phyloP scores from a whole-genome alignment of 1,284 basidiomycete genomes.

The Hymenochaete sp. region DNA sequence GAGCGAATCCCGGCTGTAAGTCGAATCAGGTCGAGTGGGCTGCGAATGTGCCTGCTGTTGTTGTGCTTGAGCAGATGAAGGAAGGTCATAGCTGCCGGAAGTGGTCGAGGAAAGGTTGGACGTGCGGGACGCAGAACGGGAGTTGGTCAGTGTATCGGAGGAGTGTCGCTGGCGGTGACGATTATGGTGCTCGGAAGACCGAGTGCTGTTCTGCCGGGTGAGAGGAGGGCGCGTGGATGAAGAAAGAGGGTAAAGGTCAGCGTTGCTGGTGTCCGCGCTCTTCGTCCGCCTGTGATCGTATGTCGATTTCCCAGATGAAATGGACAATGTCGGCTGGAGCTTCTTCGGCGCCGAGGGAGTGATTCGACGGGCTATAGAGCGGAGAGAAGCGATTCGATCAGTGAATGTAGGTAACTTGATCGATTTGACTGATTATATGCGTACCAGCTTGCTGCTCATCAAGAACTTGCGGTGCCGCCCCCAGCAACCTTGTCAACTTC shows the following conservation, averaged over 20 bases:
- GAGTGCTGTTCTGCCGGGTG: too few relatives aligned
- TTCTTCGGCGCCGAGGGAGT: slow-evolving; percentile 1
- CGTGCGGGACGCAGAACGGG: neutral
- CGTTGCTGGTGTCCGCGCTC: neutral
- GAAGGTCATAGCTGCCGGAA: too few relatives aligned
- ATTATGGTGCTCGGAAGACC: too few relatives aligned
- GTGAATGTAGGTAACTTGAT: too few relatives aligned
- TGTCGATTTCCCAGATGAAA: slow-evolving; percentile 1
- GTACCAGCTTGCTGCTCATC: slow-evolving; percentile 6
- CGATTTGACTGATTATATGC: neutral
- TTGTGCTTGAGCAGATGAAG: too few relatives aligned
- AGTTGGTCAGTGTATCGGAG: neutral
- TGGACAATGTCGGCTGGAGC: slow-evolving; percentile 11
- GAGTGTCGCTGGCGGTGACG: neutral
- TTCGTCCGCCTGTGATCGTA: neutral
- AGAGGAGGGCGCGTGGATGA: slow-evolving; percentile 6
- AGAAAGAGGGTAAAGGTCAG: slow-evolving; percentile 13
- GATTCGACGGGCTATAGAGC: neutral
- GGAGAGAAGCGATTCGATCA: neutral
- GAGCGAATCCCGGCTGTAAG: slow-evolving; percentile 8
- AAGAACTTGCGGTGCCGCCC: slow-evolving; percentile 14
- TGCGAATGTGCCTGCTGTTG: too few relatives aligned
- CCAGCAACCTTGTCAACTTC: slow-evolving; percentile 14
- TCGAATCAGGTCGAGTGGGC: slow-evolving; percentile 1
- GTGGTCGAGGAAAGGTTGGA: too few relatives aligned